Percentiles rank a stretch among this genome's conserved stretches.
Conservation (phyloP, 1,139 yeast genomes). For the Hansenula anomala region DNA sequence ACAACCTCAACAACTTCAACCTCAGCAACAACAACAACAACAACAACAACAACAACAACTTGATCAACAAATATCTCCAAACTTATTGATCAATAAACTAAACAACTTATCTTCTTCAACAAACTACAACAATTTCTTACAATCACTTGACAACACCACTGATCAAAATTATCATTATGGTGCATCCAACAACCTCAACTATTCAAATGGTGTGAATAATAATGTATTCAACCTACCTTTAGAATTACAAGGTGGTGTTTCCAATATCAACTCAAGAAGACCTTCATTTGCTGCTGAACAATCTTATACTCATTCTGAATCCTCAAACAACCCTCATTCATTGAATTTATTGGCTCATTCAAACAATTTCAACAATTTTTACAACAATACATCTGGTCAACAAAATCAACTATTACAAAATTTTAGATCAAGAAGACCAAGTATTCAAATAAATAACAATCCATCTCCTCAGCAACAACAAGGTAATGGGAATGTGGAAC, state of each 20-base stretch:
- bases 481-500: conserved; percentile 19
- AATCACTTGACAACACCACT: background rate
- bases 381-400: conserved; percentile 2
- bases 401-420: conserved; percentile 7
- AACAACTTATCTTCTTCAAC: conserved; percentile 10
- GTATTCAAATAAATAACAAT: conserved; percentile 12
- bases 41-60: conserved; percentile 8
- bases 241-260: conserved; percentile 62
- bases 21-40: conserved; percentile 10
- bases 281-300: conserved; percentile 61
- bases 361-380: conserved; percentile 6
- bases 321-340: too few species aligned
- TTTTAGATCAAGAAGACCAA: conserved; percentile 22
- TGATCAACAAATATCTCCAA: conserved; percentile 11
- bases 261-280: conserved; percentile 56
- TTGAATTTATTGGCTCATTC: conserved; percentile 4
- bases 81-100: conserved; percentile 14
- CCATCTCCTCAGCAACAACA: background rate
- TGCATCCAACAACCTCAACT: too few species aligned
- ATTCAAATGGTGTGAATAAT: background rate
- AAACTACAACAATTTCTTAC: conserved; percentile 7
- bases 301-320: conserved; percentile 12
- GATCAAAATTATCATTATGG: background rate
- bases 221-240: conserved; percentile 42
- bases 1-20: background rate